Percentiles rank a stretch among this genome's conserved stretches.
These are phyloP conservation scores for Fraxinus excelsior DNA, from an alignment of 257 asterid genomes.

Conservation along the genomic window DNA sequence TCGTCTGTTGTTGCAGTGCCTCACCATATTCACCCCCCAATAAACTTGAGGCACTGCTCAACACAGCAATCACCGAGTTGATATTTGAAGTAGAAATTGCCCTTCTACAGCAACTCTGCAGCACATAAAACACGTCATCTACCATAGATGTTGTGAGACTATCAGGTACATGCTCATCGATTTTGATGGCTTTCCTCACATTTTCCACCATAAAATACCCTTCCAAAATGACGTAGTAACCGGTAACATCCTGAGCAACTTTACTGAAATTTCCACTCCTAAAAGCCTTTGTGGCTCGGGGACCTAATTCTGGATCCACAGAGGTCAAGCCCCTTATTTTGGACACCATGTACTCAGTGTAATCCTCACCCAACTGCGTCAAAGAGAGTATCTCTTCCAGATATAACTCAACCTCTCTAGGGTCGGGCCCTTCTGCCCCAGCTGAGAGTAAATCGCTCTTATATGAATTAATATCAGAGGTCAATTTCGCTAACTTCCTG, in stretches of 20 bases:
- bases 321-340: conserved; percentile 78
- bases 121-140: conserved; percentile 93
- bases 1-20: conserved; percentile 87
- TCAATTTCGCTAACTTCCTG: conserved; percentile 63
- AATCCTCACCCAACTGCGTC: conserved; percentile 92
- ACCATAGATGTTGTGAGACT: conserved; percentile 98
- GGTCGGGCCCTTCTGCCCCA: conserved; percentile 85
- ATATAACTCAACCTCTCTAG: conserved; percentile 84
- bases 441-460: conserved; percentile 71
- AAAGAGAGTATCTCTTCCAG: conserved; percentile 85
- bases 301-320: conserved; percentile 87
- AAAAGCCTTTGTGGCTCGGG: conserved; percentile 91
- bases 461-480: conserved; percentile 84
- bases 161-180: conserved; percentile 87
- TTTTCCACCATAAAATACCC: conserved; percentile 99
- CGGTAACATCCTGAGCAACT: conserved; percentile 80
- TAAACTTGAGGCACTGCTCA: conserved; percentile 83
- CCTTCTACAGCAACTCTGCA: conserved; percentile 95
- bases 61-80: conserved; percentile 83
- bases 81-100: conserved; percentile 86
- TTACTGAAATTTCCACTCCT: conserved; percentile 90
- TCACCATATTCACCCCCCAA: conserved; percentile 85
- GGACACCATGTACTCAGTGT: conserved; percentile 89
- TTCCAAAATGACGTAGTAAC: conserved; percentile 91
- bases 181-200: conserved; percentile 91